Base-by-base conservation (phyloP, 2,329 filamentous ascomycete species). In the Pestalotiopsis sp. region DNA sequence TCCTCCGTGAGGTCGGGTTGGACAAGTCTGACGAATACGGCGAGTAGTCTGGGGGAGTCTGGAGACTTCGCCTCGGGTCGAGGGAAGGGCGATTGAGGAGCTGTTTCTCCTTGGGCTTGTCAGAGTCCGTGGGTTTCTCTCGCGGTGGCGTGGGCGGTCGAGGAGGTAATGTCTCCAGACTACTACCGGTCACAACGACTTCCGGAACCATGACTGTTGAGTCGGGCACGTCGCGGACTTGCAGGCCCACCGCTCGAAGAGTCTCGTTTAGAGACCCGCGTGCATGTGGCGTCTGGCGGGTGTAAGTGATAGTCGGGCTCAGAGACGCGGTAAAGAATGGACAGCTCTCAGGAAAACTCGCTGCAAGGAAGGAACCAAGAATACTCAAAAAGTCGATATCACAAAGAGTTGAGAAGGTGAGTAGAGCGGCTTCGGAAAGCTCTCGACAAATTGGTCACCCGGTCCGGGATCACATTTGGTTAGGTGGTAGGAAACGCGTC, bases 111-210 rank as follows among this genome's bases (percentile, higher is more conserved):
- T 62, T 66, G 39, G 56, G 24, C 39, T 64, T 61, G 17, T 48
- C 64, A 72, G 67, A 38, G 76, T 72, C 35, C 75, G 72, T 63
- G 81, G 77, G 79, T 44, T 83, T 80, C 75, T 88, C 87, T 72
- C 85, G 85, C n/a, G 89, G 89, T 60, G 90, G 89, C 40, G 89
- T 92, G n/a, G 90, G 89, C 30, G 89, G 89, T 77, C 88, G 85
- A 69, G 86, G 78, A 70, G 84, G 81, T 66, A 89, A 81, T 67
- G 83, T 81, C 70, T 88, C 85, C 73, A 89, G 80, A 73, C 82
- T 76, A 52, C 17, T 52, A 73, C 73, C 80, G 69, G 78, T 73
- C 66, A 76, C 70, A 40, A 70, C 75, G 69, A 76, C 73, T 70
- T 77, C 74, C 69, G 80, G 77, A 76, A 79, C 78, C 82, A 83